Percentiles rank a stretch among this genome's conserved stretches.
phyloP scores from a whole-genome alignment of 1,284 basidiomycete species.

The Paramarasmius palmivorus region DNA sequence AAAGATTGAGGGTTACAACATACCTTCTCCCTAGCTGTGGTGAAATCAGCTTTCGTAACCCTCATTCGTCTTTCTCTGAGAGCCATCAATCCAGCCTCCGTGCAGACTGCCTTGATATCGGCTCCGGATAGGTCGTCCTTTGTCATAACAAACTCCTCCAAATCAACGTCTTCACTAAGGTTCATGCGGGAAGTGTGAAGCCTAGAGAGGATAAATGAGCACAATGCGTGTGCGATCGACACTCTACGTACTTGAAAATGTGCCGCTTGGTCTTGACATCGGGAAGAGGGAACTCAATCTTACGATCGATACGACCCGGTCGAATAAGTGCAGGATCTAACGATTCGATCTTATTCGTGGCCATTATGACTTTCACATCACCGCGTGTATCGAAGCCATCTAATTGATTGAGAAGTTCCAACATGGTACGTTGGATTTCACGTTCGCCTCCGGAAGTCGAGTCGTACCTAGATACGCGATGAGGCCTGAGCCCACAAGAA shows the following conservation, averaged over 20 bases:
- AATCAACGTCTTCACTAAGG: conserved; percentile 87
- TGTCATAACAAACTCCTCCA: conserved; percentile 94
- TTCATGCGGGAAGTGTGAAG: conserved; percentile 98
- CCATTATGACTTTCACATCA: conserved; percentile 97
- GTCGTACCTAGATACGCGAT: conserved; percentile 66
- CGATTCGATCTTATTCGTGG: conserved; percentile 91
- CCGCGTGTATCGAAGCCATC: conserved; percentile 99
- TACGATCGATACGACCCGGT: conserved; percentile 97
- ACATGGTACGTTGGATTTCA: conserved; percentile 99
- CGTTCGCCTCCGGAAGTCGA: conserved; percentile 97
- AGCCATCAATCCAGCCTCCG: conserved; percentile 95
- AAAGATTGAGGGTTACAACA: conserved; percentile 17
- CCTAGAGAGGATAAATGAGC: conserved; percentile 35
- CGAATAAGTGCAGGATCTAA: conserved; percentile 97
- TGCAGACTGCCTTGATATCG: conserved; percentile 97
- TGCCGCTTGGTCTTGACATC: conserved; percentile 97
- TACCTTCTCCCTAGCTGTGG: conserved; percentile 87
- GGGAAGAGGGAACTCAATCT: conserved; percentile 95
- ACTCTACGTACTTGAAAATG: conserved; percentile 79
- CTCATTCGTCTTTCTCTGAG: conserved; percentile 95
- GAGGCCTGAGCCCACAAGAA: neutral
- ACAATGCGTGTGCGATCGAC: conserved; percentile 2
- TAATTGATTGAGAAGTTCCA: conserved; percentile 96
- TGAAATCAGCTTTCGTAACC: conserved; percentile 92
- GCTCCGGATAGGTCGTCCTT: conserved; percentile 98